Evolutionary conservation across 331 rosid genomes (phyloP), one percentile per base, ranked within the genome.

Genomic region (Quercus phellos): DNA sequence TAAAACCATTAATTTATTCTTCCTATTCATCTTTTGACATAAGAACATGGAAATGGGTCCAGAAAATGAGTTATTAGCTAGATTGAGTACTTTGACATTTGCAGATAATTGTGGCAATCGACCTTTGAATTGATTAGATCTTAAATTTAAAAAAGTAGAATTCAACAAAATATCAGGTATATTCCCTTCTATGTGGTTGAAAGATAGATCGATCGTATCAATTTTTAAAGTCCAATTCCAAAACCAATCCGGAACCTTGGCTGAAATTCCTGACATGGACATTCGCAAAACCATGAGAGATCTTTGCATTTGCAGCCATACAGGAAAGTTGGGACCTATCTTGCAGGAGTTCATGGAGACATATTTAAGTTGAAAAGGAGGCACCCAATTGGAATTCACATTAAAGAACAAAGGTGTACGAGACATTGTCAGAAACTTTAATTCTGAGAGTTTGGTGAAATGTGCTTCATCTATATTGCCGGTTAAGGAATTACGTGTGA

Each of bases 401-500:
- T 58, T 58, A 18, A 58, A 22, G 66, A 58, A 58, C 66, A 58
- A 58, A 58, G 18, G 18, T 58, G 66, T 58, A 17, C 7, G 21
- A 17, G 66, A 58, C 22, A 58, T 16, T 38, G 32, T 54, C 34
- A 68, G 42, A 51, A 69, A 56, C 21, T 26, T 5, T 8, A n/a
- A 2, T 10, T 2, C 24, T 34, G 55, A 21, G 51, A 79, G 75
- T 32, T 72, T 83, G 46, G 5, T 16, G 26, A 82, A 59, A 59
- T 74, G 13, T 3, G 22, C 2, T 51, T 74, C 82, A 26, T 27
- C 43, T 22, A 83, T n/a, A 24, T 19, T 73, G 51, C 86, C 86
- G 5, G 56, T 74, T 9, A 83, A 63, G 29, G 74, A 69, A 74
- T 83, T 83, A 14, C 54, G 63, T 7, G 71, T 74, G 74, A 83